phyloP scores from a whole-genome alignment of 1,139 yeast genomes.

The Kodamaea alishanica region DNA sequence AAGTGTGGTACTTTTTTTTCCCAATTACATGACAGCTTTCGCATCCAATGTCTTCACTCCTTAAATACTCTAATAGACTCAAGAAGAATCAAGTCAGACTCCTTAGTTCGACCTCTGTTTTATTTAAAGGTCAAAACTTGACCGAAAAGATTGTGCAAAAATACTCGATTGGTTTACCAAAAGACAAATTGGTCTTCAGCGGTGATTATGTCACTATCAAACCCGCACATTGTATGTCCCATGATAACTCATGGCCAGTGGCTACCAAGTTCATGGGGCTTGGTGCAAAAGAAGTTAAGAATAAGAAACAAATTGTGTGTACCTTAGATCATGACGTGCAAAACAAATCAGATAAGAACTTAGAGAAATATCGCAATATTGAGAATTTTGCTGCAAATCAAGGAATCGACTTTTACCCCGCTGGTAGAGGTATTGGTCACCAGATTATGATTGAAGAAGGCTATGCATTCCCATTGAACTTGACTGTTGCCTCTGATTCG shows the following conservation, averaged over 20 bases:
- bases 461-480: constrained; percentile 89
- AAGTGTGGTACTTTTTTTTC: too few species aligned
- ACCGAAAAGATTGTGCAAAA: constrained; percentile 94
- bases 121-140: constrained; percentile 63
- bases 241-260: constrained; percentile 98
- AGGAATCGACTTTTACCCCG: constrained; percentile 97
- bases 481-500: constrained; percentile 96
- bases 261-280: constrained; percentile 94
- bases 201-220: constrained; percentile 94
- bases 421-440: constrained; percentile 98
- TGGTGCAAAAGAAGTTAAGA: constrained; percentile 80
- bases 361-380: constrained; percentile 82
- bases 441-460: constrained; percentile 99
- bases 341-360: constrained; percentile 81
- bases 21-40: not conserved
- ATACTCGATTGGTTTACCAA: constrained; percentile 79
- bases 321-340: constrained; percentile 98
- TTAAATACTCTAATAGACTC: constrained; percentile 7
- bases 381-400: constrained; percentile 84
- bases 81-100: constrained; percentile 10
- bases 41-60: not conserved
- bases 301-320: constrained; percentile 87
- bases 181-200: constrained; percentile 67
- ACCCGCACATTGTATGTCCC: constrained; percentile 99
- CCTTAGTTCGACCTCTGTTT: constrained; percentile 9